Evolutionary conservation across 176 grass and related monocot genomes (phyloP), one percentile per base, ranked within the genome.

Genomic region (Paspalum notatum): DNA sequence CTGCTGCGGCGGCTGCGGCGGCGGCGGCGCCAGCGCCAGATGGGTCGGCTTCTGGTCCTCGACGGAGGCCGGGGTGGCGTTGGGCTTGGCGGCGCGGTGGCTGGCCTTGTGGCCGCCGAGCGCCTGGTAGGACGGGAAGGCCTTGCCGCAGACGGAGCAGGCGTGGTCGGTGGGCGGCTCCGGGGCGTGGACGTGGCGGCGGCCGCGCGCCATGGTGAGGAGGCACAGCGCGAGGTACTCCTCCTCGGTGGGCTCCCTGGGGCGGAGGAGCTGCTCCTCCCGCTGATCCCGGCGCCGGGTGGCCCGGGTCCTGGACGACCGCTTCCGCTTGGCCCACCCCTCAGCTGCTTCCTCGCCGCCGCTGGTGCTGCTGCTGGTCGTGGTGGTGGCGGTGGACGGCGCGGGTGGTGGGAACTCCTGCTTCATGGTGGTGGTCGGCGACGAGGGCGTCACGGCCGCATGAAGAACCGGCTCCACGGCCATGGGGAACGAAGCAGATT

Each of bases 91-190:
- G n/a, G 45, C 4, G 18, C 94, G 91, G 83, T 97, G 94, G 87
- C 94, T 97, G 1, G 94, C 85, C 87, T 91, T 97, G 86, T 97
- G 94, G 0, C 94, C 94, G 6, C 94, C 94, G 17, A 94, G 89
- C 32, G 94, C 94, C 80, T 97, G 94, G 91, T 97, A 91, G 4
- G 94, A 88, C 4, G 84, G 10, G 86, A 97, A 97, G 7, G 57
- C 67, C 91, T 94, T 97, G 56, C 94, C 94, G 77, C 94, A 97
- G 77, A 97, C 91, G 20, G 94, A 92, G 87, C 94, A 97, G 10
- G 88, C 76, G 91, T 91, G 92, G 14, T 71, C 56, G 57, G 57
- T 0, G 11, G 56, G 40, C 0, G 68, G 49, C 32, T 58, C 39
- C 4, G 53, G 25, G 15, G 44, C 42, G 38, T 1, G 22, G 43